Evolutionary conservation across 164 flowering plant genomes (phyloP).

Genomic region (Stephania cephalantha): DNA sequence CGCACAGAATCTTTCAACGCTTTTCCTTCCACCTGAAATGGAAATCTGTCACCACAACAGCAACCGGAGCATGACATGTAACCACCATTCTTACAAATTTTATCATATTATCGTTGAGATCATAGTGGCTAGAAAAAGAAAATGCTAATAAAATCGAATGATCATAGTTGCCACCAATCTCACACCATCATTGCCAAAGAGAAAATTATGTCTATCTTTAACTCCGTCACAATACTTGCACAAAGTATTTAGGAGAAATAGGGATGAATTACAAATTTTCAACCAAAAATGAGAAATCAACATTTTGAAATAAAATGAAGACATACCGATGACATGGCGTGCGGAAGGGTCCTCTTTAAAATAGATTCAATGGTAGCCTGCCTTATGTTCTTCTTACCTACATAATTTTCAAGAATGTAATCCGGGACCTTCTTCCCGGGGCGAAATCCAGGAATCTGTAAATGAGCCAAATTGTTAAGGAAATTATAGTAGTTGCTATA

Average conservation of each 20-base stretch:
- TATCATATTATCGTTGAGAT: too few relatives aligned
- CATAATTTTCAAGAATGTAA: conserved; percentile 49
- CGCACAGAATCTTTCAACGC: conserved; percentile 78
- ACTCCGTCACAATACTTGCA: not conserved
- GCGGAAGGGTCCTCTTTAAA: conserved; percentile 86
- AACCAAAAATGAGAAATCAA: not conserved
- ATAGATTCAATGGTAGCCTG: conserved; percentile 74
- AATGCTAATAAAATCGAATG: not conserved
- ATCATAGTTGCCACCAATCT: not conserved
- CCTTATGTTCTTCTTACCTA: conserved; percentile 56
- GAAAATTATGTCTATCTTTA: too few relatives aligned
- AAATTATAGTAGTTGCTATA: too few relatives aligned
- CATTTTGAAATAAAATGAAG: not conserved
- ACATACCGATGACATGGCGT: conserved; percentile 80
- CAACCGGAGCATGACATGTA: too few relatives aligned
- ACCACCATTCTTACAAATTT: too few relatives aligned
- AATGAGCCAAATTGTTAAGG: not conserved
- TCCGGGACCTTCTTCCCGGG: conserved; percentile 88
- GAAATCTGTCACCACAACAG: not conserved
- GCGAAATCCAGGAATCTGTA: conserved; percentile 91
- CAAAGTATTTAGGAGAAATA: not conserved
- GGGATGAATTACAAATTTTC: not conserved
- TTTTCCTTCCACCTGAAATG: conserved; percentile 57
- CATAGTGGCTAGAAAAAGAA: not conserved
- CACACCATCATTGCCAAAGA: not conserved